Evolutionary conservation across 2,329 filamentous ascomycete genomes (phyloP), one percentile per base, ranked within the genome.

Genomic region (Aschersonia sp.): DNA sequence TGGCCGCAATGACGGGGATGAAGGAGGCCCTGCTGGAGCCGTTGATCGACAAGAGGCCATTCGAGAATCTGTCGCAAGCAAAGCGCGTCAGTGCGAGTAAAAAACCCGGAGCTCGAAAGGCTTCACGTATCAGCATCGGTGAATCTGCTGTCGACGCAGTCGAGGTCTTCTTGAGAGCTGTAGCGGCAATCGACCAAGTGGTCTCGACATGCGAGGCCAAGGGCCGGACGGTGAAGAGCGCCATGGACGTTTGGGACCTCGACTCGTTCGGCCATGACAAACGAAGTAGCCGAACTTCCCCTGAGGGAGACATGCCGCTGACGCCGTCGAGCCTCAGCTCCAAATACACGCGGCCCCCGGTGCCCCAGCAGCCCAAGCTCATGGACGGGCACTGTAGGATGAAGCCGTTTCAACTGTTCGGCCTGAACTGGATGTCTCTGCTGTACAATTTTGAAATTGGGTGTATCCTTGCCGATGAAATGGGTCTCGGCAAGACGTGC

Each of bases 401-500:
- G 70, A 96, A 97, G 60, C 83, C 92, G 37, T 97, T 96, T 58
- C 92, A 98, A 61, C 68, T 97, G 22, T 87, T 94, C 32, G 92
- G 92, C 4, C 75, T 98, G 46, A 97, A 97, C 60, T 98, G 92
- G 92, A 76, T 98, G 58, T 80, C 82, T 48, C 67, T 97, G 43
- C 73, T 98, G 11, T 94, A 87, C 67, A 74, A 81, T 46, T 81
- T 85, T 49, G 74, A 81, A 31, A 76, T 94, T 46, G 90, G 87
- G 43, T 90, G 88, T 52, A 97, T 98, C 49, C 71, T 98, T 14
- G 92, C 92, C 2, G 92, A 98, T 60, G 92, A 98, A 60, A 98
- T 98, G 92, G 92, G 86, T 46, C 70, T 90, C 41, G 92, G 92
- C 43, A 98, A 98, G 71, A 98, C 92, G 0, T 96, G 88, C 57